Evolutionary conservation across 2,329 filamentous ascomycete species (phyloP).

Genomic region (Ascochyta clinopodiicola): DNA sequence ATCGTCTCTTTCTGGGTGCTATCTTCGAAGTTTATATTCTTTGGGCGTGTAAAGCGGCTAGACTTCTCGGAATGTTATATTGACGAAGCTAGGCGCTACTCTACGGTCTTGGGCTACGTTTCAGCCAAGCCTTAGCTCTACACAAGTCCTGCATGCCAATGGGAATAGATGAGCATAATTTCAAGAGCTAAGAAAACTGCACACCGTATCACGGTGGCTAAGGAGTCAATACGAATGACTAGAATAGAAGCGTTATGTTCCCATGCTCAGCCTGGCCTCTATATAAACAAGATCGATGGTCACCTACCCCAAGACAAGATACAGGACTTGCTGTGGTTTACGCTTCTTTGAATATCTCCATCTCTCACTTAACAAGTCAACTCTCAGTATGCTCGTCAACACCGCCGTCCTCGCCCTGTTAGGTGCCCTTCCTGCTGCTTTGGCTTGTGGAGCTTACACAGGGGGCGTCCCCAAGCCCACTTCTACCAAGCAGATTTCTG

Average conservation of each 20-base stretch:
- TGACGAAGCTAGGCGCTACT: too few species aligned
- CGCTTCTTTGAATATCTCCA: too few species aligned
- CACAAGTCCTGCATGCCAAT: neutral
- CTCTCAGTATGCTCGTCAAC: neutral
- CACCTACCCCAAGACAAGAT: too few species aligned
- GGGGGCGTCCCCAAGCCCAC: neutral
- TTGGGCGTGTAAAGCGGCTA: too few species aligned
- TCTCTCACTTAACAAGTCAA: neutral
- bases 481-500: constrained; percentile 1
- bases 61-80: too few species aligned
- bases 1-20: too few species aligned
- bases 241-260: too few species aligned
- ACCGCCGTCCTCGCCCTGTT: constrained; percentile 3
- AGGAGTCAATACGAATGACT: too few species aligned
- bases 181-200: neutral
- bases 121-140: constrained; percentile 7
- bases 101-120: neutral
- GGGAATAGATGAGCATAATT: constrained; percentile 1
- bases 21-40: too few species aligned
- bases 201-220: neutral
- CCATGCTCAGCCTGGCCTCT: too few species aligned
- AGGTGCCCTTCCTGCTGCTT: constrained; percentile 1
- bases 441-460: neutral
- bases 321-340: neutral
- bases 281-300: too few species aligned